Evolutionary conservation across 2,329 filamentous ascomycete species (phyloP).

Genomic region (Paracoccidioides lutzii): DNA sequence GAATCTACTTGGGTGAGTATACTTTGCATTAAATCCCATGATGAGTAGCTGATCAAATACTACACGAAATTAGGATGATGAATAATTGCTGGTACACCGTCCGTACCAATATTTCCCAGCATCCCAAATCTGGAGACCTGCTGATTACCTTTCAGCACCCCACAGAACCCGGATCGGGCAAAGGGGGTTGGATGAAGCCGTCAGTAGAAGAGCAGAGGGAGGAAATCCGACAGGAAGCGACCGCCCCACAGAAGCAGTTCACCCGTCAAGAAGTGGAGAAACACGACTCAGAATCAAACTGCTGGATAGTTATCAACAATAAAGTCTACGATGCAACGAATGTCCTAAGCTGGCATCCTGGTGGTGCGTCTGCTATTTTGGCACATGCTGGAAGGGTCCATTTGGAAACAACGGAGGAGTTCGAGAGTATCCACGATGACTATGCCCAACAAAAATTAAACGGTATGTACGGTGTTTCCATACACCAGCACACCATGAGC

Average conservation of each 20-base stretch:
- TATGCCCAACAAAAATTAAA: constrained; percentile 39
- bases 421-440: constrained; percentile 39
- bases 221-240: constrained; percentile 32
- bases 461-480: constrained; percentile 15
- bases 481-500: background rate
- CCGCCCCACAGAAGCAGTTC: constrained; percentile 38
- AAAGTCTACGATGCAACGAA: constrained; percentile 41
- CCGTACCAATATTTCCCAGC: constrained; percentile 27
- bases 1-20: constrained; percentile 35
- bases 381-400: constrained; percentile 40
- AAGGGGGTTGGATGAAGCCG: constrained; percentile 41
- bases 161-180: constrained; percentile 30
- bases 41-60: background rate
- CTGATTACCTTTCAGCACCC: constrained; percentile 37
- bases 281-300: constrained; percentile 36
- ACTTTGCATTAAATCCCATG: background rate
- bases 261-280: constrained; percentile 43
- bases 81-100: constrained; percentile 42
- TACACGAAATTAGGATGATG: constrained; percentile 33
- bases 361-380: constrained; percentile 37
- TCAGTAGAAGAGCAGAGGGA: constrained; percentile 35
- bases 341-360: constrained; percentile 38
- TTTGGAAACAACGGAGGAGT: constrained; percentile 38
- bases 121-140: constrained; percentile 19
- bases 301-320: constrained; percentile 42